These are phyloP conservation scores for Fremontodendron californicum DNA, from an alignment of 345 rosid genomes.

Conservation along the genomic window DNA sequence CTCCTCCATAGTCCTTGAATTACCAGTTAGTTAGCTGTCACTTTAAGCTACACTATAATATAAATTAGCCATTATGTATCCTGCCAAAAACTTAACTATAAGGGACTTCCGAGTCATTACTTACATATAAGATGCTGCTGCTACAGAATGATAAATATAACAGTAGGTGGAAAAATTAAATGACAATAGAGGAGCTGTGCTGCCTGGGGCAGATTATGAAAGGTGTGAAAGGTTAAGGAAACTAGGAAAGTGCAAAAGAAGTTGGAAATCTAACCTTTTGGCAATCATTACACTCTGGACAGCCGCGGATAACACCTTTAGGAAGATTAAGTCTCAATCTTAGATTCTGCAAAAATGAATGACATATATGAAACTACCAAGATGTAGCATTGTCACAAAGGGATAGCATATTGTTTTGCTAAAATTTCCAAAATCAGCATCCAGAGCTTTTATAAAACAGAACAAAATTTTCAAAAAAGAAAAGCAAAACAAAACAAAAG, in stretches of 20 bases:
- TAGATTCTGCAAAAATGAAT: conserved; percentile 45
- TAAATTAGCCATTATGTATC: neutral
- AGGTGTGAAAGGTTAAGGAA: neutral
- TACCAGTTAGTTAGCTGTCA: neutral
- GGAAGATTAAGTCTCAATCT: conserved; percentile 48
- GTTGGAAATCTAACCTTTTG: conserved; percentile 63
- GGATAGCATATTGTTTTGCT: neutral
- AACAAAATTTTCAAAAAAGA: neutral
- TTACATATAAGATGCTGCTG: neutral
- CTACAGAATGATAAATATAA: neutral
- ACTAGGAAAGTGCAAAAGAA: neutral
- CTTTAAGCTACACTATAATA: neutral
- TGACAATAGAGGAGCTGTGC: neutral
- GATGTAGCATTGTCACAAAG: neutral
- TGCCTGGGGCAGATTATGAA: conserved; percentile 2
- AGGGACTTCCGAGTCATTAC: neutral
- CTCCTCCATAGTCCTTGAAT: neutral
- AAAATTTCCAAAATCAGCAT: conserved; percentile 8
- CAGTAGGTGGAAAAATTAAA: neutral
- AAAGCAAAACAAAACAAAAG: neutral
- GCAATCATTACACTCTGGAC: conserved; percentile 71
- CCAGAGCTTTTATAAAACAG: neutral
- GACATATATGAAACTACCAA: conserved; percentile 5
- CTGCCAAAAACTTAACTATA: conserved; percentile 8
- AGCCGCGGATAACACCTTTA: conserved; percentile 78